Base-by-base conservation (phyloP, 2,329 filamentous ascomycete genomes). In the Talaromyces pinophilus region DNA sequence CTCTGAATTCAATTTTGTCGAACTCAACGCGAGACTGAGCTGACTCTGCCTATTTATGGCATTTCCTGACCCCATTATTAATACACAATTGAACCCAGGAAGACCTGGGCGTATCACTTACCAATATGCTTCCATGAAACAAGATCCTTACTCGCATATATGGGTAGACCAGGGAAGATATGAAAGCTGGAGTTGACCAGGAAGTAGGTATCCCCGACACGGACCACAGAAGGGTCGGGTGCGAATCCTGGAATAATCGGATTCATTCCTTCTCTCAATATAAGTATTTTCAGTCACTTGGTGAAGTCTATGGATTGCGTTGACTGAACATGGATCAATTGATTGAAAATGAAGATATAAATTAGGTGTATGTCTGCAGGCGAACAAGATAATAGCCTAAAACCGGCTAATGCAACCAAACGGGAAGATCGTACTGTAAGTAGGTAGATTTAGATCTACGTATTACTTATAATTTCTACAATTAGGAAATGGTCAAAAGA, bases 91-190 rank as follows among this genome's bases (percentile, higher is more conserved):
- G 10, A 11, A 38, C 6, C 1, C 10, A 8, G 28, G 33, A 50
- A 11, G 3, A 38, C 1, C 22, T 44, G 8, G 30, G 19, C 22
- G 19, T 10, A 6, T 42, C 10, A 11, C 19, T 35, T 50, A 70
- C 72, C 70, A 2, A 77, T 72, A 46, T 75, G 73, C 50, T 71
- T 72, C 76, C 75, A 77, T 62, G 70, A 69, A 35, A 72, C 62
- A 2, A 80, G 70, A 62, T 80, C 75, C 30, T 73, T 73, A 6
- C 76, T 79, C 22, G 73, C 72, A 76, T 74, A 69, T 35, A 71
- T 70, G 0, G 88, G 88, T n/a, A 90, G 80, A 64, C 90, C 88
- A 0, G 91, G 82, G 71, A 92, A 92, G 3, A 91, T 86, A 70
- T 92, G 92, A 1, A 90, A 90, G 0, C 87, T 85, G 38, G 92